A percentile compares a stretch with the other conserved stretches of the same genome.
phyloP scores from a whole-genome alignment of 495 filamentous ascomycete genomes.

The Daldinia bambusicola region DNA sequence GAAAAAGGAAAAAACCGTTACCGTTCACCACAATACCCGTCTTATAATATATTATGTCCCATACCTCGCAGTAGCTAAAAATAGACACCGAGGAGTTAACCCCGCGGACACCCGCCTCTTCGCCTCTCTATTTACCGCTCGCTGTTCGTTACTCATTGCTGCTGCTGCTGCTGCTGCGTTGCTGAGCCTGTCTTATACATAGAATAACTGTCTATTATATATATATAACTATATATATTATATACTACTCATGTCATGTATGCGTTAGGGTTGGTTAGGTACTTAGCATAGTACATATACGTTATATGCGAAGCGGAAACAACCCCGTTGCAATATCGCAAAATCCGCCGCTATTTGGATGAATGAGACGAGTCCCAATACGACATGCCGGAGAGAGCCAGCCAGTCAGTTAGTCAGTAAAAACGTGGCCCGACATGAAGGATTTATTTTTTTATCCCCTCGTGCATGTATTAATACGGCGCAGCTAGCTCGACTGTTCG shows the following conservation, averaged over 20 bases:
- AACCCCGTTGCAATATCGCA: conserved; percentile 38
- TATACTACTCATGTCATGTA: too few relatives aligned
- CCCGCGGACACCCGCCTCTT: conserved; percentile 28
- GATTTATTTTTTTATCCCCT: conserved; percentile 19
- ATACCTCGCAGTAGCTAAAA: conserved; percentile 37
- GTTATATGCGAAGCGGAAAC: conserved; percentile 35
- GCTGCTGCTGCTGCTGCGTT: background rate
- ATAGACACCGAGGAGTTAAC: conserved; percentile 37
- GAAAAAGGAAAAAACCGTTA: conserved; percentile 24
- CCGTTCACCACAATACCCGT: conserved; percentile 41
- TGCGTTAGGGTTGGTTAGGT: too few relatives aligned
- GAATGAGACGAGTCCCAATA: conserved; percentile 40
- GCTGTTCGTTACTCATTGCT: background rate
- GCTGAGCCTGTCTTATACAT: conserved; percentile 28
- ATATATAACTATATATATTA: too few relatives aligned
- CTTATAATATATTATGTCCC: conserved; percentile 37
- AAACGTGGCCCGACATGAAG: conserved; percentile 39
- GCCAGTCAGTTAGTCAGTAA: background rate
- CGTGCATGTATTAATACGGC: conserved; percentile 35
- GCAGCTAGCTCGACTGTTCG: conserved; percentile 20
- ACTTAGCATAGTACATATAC: conserved; percentile 1
- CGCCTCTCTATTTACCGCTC: background rate
- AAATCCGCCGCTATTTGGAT: conserved; percentile 39
- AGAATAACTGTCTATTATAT: background rate
- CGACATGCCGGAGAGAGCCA: conserved; percentile 32